A percentile compares a stretch with the other conserved stretches of the same genome.
phyloP scores from a whole-genome alignment of 805 yeast genomes.

The Yarrowia sp. region DNA sequence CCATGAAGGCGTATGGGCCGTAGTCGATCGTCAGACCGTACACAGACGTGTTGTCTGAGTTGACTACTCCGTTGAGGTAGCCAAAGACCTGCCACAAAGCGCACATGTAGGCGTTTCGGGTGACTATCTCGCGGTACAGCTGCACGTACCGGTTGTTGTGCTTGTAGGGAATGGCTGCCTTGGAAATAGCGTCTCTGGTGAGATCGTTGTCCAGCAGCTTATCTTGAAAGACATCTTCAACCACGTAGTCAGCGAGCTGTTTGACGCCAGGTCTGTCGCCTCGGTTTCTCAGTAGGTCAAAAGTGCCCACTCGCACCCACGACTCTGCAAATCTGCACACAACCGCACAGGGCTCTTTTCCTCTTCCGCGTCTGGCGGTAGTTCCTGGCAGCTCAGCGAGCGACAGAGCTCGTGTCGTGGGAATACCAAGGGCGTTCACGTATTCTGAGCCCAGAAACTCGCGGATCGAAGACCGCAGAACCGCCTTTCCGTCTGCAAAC shows the following conservation, averaged over 20 bases:
- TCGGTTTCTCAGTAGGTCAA: conserved; percentile 75
- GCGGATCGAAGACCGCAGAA: conserved; percentile 78
- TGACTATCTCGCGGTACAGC: conserved; percentile 66
- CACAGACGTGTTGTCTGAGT: conserved; percentile 92
- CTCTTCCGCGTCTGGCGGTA: conserved; percentile 67
- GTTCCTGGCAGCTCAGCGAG: conserved; percentile 71
- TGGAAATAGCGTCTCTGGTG: conserved; percentile 27
- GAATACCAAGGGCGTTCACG: conserved; percentile 75
- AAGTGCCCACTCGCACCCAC: conserved; percentile 87
- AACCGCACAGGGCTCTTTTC: conserved; percentile 74
- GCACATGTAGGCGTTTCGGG: conserved; percentile 70
- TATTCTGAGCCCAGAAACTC: conserved; percentile 86
- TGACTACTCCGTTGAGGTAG: conserved; percentile 87
- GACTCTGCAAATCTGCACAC: conserved; percentile 78
- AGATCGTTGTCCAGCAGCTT: conserved; percentile 31
- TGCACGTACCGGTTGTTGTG: conserved; percentile 61
- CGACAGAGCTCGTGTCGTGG: conserved; percentile 80
- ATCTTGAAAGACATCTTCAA: conserved; percentile 56
- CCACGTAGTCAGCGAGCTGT: conserved; percentile 66
- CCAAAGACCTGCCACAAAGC: conserved; percentile 92
- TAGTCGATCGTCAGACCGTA: conserved; percentile 85
- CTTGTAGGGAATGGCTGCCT: conserved; percentile 33
- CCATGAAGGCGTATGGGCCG: conserved; percentile 94
- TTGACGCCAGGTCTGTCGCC: conserved; percentile 64
- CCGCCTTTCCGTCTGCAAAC: conserved; percentile 97